Evolutionary conservation across 2,329 filamentous ascomycete species (phyloP), one percentile per base, ranked within the genome.

Genomic region (Fusarium nurragi): DNA sequence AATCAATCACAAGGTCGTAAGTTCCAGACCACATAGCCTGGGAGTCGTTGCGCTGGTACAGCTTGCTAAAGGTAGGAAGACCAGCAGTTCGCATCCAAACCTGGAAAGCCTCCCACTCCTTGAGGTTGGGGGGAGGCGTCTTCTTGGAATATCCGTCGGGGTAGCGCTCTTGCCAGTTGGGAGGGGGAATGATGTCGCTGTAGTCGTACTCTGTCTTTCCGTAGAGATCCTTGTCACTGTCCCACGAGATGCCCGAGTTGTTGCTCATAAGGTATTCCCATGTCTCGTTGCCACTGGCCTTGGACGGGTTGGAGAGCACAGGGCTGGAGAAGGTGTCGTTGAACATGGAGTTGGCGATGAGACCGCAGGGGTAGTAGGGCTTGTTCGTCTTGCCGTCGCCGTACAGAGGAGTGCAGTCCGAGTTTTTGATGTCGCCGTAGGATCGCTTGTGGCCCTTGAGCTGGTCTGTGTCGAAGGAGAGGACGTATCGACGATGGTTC

Each of bases 71-170:
- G 6, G 90, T 90, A 1, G 95, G 95, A 71, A 98, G 80, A 56
- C 94, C 95, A 22, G 95, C 95, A 3, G 96, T 97, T 71, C 95
- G 89, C 95, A 99, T 99, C 95, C 95, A 99, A 21, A 98, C 94
- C 79, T 97, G 94, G 77, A 99, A 97, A 39, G 88, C 88, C 76
- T 97, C 91, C 79, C 93, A 89, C 1, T 87, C 79, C 64, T 89
- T 84, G 18, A 98, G 77, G 70, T 95, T 79, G 0, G 93, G 93
- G 21, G 92, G 88, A 3, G 85, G 86, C 48, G 84, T 83, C 1
- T 85, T 79, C 0, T 81, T 76, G 4, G 85, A 89, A 74, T 97
- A 97, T 61, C 85, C 86, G 34, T 89, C 75, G 8, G 89, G 89
- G 68, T 90, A 97, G 56, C 87, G 85, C 13, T 83, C 73, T 18